Percentiles rank a stretch among this genome's conserved stretches.
Evolutionary conservation across 768 basidiomycete genomes (phyloP).

Genomic region (Pleurotus eryngii): DNA sequence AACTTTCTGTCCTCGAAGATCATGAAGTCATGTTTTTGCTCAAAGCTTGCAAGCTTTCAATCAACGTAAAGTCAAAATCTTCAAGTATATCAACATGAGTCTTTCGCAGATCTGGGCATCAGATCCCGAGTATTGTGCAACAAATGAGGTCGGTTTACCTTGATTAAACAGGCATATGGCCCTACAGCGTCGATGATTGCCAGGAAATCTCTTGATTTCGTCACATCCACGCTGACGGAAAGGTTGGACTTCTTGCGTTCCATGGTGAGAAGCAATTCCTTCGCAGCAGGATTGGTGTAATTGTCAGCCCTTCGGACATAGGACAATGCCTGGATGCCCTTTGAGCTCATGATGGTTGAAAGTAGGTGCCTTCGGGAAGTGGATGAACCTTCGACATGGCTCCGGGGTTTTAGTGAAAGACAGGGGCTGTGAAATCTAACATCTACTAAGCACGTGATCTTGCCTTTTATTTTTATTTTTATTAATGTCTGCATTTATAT

Average conservation of each 20-base stretch:
- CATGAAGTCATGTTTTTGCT: slow-evolving; percentile 84
- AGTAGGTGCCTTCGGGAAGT: background rate
- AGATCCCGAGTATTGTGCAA: slow-evolving; percentile 20
- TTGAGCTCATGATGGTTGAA: slow-evolving; percentile 28
- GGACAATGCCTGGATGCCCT: slow-evolving; percentile 35
- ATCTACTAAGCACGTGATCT: background rate
- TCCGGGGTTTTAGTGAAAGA: background rate
- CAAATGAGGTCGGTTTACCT: slow-evolving; percentile 49
- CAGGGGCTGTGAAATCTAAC: slow-evolving; percentile 5
- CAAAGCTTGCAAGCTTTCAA: slow-evolving; percentile 66
- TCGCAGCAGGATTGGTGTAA: slow-evolving; percentile 75
- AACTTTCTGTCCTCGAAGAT: slow-evolving; percentile 99
- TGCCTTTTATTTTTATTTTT: no score
- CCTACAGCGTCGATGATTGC: slow-evolving; percentile 87
- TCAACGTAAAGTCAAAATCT: slow-evolving; percentile 77
- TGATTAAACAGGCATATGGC: slow-evolving; percentile 88
- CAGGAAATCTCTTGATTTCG: slow-evolving; percentile 72
- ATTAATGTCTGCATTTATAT: no score
- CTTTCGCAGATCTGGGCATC: slow-evolving; percentile 36
- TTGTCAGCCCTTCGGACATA: slow-evolving; percentile 60
- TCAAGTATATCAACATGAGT: slow-evolving; percentile 96
- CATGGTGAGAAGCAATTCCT: slow-evolving; percentile 74
- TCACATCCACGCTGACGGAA: slow-evolving; percentile 95
- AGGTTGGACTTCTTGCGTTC: slow-evolving; percentile 88
- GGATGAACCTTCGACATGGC: background rate